Evolutionary conservation across 768 basidiomycete genomes (phyloP).

Genomic region (Pleurotus ostreatus): DNA sequence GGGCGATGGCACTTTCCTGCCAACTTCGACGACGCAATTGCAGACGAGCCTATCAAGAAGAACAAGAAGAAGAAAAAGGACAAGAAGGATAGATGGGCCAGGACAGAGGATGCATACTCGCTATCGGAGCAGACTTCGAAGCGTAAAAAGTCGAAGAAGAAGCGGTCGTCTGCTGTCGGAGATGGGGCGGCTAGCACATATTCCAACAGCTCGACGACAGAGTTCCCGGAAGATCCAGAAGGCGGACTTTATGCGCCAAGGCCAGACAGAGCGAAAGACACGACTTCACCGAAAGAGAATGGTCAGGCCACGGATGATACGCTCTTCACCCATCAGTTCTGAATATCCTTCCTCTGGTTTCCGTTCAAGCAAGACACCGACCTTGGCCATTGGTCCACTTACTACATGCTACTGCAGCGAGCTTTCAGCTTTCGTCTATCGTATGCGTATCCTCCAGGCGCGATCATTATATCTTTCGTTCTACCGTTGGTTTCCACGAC

Average conservation of each 20-base stretch:
- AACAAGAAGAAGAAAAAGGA: slow-evolving; percentile 50
- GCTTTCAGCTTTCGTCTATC: too few relatives aligned
- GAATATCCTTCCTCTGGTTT: slow-evolving; percentile 6
- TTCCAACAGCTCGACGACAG: slow-evolving; percentile 34
- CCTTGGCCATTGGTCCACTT: neutral
- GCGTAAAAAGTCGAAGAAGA: slow-evolving; percentile 66
- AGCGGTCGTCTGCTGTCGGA: slow-evolving; percentile 39
- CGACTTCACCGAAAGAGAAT: slow-evolving; percentile 9
- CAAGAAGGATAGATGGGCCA: slow-evolving; percentile 86
- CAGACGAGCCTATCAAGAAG: slow-evolving; percentile 33
- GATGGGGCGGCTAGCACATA: slow-evolving; percentile 31
- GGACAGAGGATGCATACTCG: slow-evolving; percentile 81
- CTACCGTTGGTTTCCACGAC: too few relatives aligned
- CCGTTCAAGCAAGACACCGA: neutral
- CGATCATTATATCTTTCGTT: too few relatives aligned
- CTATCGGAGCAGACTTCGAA: slow-evolving; percentile 40
- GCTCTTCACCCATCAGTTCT: slow-evolving; percentile 70
- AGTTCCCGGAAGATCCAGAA: slow-evolving; percentile 71
- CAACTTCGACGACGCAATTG: slow-evolving; percentile 67
- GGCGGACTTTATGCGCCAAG: slow-evolving; percentile 59
- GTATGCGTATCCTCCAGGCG: too few relatives aligned
- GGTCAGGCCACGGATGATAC: slow-evolving; percentile 35
- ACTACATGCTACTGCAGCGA: neutral
- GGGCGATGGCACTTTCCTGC: slow-evolving; percentile 85
- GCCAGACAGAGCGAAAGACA: slow-evolving; percentile 15